Percentiles rank a stretch among this genome's conserved stretches.
phyloP scores from a whole-genome alignment of 164 flowering plant species.

The Vitis amurensis region DNA sequence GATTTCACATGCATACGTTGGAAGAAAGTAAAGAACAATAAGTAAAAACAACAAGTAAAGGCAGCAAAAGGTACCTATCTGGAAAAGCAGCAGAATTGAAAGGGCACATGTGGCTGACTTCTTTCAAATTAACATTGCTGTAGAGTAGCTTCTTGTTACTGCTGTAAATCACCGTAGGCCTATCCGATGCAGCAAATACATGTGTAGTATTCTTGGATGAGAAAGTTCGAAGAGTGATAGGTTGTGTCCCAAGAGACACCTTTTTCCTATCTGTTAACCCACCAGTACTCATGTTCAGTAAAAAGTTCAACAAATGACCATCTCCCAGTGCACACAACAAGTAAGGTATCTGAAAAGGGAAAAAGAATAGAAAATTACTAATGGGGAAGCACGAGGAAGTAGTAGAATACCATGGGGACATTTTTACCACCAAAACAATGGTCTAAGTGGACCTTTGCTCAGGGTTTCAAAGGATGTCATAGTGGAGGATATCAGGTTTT shows the following conservation, averaged over 20 bases:
- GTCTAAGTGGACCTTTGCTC: not conserved
- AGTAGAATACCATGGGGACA: not conserved
- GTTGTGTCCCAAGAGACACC: slow-evolving; percentile 96
- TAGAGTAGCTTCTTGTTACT: slow-evolving; percentile 94
- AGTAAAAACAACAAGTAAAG: not conserved
- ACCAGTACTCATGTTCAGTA: slow-evolving; percentile 64
- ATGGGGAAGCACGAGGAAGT: not conserved
- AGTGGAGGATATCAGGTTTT: not conserved
- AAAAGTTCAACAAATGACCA: slow-evolving; percentile 87
- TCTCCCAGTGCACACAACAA: slow-evolving; percentile 98
- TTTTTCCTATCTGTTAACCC: slow-evolving; percentile 85
- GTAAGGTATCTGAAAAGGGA: slow-evolving; percentile 69
- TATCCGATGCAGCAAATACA: slow-evolving; percentile 97
- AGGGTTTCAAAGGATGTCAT: not conserved
- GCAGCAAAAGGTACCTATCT: slow-evolving; percentile 66
- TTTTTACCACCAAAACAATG: not conserved
- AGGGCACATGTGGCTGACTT: slow-evolving; percentile 98
- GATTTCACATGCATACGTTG: too few species aligned
- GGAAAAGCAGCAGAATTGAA: slow-evolving; percentile 98
- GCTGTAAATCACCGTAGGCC: slow-evolving; percentile 97
- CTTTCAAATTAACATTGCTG: slow-evolving; percentile 95
- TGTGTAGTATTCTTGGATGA: slow-evolving; percentile 90
- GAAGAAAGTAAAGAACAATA: too few species aligned
- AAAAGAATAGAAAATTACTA: not conserved
- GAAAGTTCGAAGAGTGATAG: slow-evolving; percentile 90